Base-by-base conservation (phyloP, 2,329 filamentous ascomycete genomes). In the Teratosphaeria destructans region DNA sequence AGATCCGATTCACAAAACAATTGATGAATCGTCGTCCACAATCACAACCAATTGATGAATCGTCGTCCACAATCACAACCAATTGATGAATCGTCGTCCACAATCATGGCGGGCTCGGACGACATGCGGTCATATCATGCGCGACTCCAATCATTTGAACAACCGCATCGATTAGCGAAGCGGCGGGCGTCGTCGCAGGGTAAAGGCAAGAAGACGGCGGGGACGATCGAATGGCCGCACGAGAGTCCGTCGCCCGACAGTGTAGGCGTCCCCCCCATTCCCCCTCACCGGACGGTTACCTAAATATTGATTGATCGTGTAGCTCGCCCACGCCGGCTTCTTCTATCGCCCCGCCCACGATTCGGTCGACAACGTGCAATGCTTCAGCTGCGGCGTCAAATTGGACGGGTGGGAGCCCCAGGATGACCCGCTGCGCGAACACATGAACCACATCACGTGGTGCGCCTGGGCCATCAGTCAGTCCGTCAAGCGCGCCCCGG, bases 301-400 rank as follows among this genome's bases (percentile, higher is more conserved):
- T 26, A 27, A 53, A 54, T 54, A 23, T 23, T n/a, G 55, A 43
- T 32, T 49, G 27, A n/a, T 26, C 29, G 19, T 2, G 16, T 23
- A 96, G 88, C 86, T 99, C 68, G 93, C 94, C 4, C 85, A 84
- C 70, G 93, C 94, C 59, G 94, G 94, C 43, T 96, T 99, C 77
- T 94, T 87, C 76, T 97, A 90, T 76, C 83, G 86, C 62, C 93
- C 94, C 1, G 84, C 83, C 14, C 79, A 83, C 57, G 81, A 84
- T 54, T 89, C 85, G 69, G 86, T 86, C 43, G 94, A 99, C 73
- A 97, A 97, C 73, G 89, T 89, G 55, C 83, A 85, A 66, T 99
- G 94, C 73, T 97, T 95, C 74, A 80, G 91, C 43, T 99, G 94
- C 76, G 79, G 85, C 63, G 88, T 90, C 71, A 84, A 86, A 59